Base-by-base conservation (phyloP, 163 green algal species). In the Scenedesmus sp. region DNA sequence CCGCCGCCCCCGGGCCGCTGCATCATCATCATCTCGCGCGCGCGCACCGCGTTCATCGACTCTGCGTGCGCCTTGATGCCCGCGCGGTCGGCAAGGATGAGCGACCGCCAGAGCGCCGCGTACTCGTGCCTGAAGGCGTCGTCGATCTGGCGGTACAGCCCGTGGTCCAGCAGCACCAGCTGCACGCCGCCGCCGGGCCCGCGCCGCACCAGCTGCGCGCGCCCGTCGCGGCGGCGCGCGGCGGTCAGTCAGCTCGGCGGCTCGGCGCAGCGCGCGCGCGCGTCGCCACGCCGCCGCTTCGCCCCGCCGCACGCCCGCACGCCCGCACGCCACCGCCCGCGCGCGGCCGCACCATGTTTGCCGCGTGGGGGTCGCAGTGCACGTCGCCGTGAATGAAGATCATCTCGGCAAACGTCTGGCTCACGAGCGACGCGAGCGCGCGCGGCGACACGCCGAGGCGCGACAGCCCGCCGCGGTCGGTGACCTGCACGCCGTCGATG, bases 91-190 rank as follows among this genome's bases (percentile, higher is more conserved):
- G 73, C 91, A 67, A 96, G 91, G 24, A 97, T 87, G 20, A 97
- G 85, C 7, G 85, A 83, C 9, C 86, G 83, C 93, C 93, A 97
- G 34, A 97, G 88, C 28, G 56, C 80, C 9, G 93, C 93, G 70
- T 97, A 97, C 48, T 91, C 63, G 7, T 90, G 75, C 29, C 93
- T 36, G 31, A 84, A 84, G 29, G 9, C 45, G 56, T 91, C 81
- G 18, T 87, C 81, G 28, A 91, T 85, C 13, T 74, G 54, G n/a
- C 84, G 86, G 86, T 97, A 97, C 60, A 97, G 82, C 17, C 92
- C 94, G 74, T 98, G 94, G 70, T 98, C 94, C 20, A 98, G 88
- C 64, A 98, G 88, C 31, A 98, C 92, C 3, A 98, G 85, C 88
- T 98, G 88, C 69, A 83, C 69, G 2, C n/a, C 11, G 1, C 74